A percentile compares a stretch with the other conserved stretches of the same genome.
phyloP scores from a whole-genome alignment of 768 basidiomycete genomes.

The Collybiopsis confluens region DNA sequence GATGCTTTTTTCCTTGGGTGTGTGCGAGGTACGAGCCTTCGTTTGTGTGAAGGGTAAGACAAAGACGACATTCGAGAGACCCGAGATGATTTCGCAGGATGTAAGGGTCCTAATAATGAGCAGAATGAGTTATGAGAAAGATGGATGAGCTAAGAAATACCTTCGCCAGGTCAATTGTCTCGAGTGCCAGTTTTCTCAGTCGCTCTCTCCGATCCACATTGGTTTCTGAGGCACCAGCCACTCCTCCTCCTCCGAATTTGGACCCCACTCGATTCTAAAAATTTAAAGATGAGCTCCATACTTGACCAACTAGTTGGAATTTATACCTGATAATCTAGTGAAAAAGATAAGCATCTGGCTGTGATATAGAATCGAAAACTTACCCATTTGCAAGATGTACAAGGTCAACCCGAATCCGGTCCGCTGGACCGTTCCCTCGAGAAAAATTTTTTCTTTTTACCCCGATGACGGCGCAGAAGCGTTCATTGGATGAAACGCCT shows the following conservation, averaged over 20 bases:
- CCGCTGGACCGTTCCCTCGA: background rate
- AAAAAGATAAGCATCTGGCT: background rate
- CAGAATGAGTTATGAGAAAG: constrained; percentile 4
- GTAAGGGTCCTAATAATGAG: constrained; percentile 78
- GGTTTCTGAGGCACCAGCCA: constrained; percentile 90
- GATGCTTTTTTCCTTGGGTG: constrained; percentile 99
- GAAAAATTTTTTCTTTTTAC: constrained; percentile 18
- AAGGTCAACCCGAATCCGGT: background rate
- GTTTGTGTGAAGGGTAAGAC: constrained; percentile 97
- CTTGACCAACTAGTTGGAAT: no score
- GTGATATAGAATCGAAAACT: background rate
- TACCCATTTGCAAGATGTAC: constrained; percentile 7
- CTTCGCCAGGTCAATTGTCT: constrained; percentile 98
- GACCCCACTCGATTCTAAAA: constrained; percentile 88
- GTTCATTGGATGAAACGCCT: constrained; percentile 50
- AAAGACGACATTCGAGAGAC: constrained; percentile 96
- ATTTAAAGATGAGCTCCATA: background rate
- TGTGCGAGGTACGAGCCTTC: constrained; percentile 99
- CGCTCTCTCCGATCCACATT: constrained; percentile 96
- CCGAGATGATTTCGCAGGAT: constrained; percentile 98
- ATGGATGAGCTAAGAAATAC: constrained; percentile 35
- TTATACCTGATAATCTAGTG: constrained; percentile 65
- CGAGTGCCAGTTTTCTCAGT: constrained; percentile 88
- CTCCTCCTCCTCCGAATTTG: constrained; percentile 95
- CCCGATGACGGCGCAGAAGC: constrained; percentile 54